phyloP scores from a whole-genome alignment of 129 eudicot species.

The Chrysanthemum seticuspe region DNA sequence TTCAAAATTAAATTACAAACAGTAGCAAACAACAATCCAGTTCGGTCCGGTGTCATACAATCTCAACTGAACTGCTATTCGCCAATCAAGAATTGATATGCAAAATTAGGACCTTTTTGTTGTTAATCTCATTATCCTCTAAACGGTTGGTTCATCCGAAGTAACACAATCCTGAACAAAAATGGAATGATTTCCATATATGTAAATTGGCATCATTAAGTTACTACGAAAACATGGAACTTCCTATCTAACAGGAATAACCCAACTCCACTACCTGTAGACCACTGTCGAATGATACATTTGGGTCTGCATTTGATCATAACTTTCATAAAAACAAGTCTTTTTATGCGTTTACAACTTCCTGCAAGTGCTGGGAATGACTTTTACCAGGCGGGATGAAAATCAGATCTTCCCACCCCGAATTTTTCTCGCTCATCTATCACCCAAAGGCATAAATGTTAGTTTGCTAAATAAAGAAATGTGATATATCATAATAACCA shows the following conservation, averaged over 20 bases:
- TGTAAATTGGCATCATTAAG: not conserved
- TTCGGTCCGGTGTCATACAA: conserved; percentile 1
- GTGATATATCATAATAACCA: not conserved
- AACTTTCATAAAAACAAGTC: not conserved
- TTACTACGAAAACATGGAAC: not conserved
- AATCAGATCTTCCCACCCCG: conserved; percentile 93
- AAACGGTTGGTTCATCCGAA: not conserved
- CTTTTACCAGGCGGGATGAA: conserved; percentile 99
- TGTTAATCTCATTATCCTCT: conserved; percentile 12
- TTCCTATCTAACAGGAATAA: conserved; percentile 1
- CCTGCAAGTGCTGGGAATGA: conserved; percentile 84
- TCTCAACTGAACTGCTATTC: conserved; percentile 10
- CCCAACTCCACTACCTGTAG: conserved; percentile 17
- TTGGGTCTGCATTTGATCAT: conserved; percentile 13
- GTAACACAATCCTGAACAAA: conserved; percentile 21
- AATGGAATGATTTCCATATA: conserved; percentile 4
- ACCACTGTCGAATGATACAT: conserved; percentile 13
- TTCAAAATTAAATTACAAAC: not conserved
- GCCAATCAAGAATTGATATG: conserved; percentile 11
- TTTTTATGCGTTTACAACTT: conserved; percentile 53
- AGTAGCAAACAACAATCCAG: conserved; percentile 16
- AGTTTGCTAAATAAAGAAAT: not conserved
- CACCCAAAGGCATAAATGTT: conserved; percentile 11
- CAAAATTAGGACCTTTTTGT: not conserved
- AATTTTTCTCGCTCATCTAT: conserved; percentile 72